Base-by-base conservation (phyloP, 179 eudicot genomes). In the Spinacia oleracea region DNA sequence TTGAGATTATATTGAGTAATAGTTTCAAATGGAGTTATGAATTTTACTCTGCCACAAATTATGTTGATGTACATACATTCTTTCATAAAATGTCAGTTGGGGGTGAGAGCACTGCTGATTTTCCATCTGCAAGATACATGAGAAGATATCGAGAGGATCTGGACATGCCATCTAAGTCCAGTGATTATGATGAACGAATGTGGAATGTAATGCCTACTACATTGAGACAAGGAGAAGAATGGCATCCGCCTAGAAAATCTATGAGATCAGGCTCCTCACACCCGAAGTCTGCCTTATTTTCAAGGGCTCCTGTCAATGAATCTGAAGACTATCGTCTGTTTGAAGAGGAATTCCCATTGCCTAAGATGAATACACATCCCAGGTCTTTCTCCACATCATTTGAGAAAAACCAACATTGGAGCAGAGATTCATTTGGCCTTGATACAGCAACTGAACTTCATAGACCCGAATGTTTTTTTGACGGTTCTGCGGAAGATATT, bases 271-370 rank as follows among this genome's bases (percentile, higher is more conserved):
- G 76, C 50, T 73, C 60, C 62, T 59, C 82, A 46, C 85, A 65
- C 72, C 23, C 75, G 27, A 81, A 55, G 55, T 82, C 81, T 50
- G 82, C 85, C 51, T 74, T 66, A 68, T 56, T 60, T 56, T 74
- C 85, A 32, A 70, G 31, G 72, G 9, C 74, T 72, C 59, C 78
- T 62, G 72, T 78, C 70, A 69, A 76, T 43, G 71, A 78, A 51
- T 64, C 80, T 74, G 83, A 80, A 53, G 83, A 82, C 59, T 68
- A 77, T 60, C 76, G 74, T 74, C 76, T 77, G 56, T 75, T 76
- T 48, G 84, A 88, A 58, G 85, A 81, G 66, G 84, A 82, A 58
- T 85, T 80, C 78, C 77, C 69, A 15, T 71, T 83, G 42, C 79
- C 42, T 8, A 74, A 77, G 48, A 70, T 45, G 70, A 79, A 81